Conservation (phyloP, 768 basidiomycete genomes). For the Sporobolomyces roseus region DNA sequence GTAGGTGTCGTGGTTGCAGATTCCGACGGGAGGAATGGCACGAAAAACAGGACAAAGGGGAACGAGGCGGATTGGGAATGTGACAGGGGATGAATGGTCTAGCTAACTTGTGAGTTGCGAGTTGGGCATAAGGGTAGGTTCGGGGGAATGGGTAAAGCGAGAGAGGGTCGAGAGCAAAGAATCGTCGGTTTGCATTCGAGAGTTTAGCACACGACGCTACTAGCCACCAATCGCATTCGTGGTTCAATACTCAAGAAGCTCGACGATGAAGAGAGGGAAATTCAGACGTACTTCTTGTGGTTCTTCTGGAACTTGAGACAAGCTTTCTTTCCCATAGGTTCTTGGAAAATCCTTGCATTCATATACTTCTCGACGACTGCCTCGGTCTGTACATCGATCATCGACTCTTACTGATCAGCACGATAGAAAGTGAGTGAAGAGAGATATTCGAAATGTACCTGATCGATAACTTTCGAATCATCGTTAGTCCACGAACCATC, state of each 20-base stretch:
- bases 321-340: constrained; percentile 5
- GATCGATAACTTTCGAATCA: constrained; percentile 9
- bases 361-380: constrained; percentile 5
- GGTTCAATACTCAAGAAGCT: neutral
- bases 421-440: neutral
- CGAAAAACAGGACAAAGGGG: too few relatives aligned
- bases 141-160: too few relatives aligned
- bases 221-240: neutral
- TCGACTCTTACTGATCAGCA: neutral
- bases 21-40: too few relatives aligned
- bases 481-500: constrained; percentile 27
- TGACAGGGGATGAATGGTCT: too few relatives aligned
- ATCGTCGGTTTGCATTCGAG: neutral
- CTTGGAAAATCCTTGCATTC: neutral
- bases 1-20: too few relatives aligned
- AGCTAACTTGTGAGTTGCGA: too few relatives aligned
- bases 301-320: constrained; percentile 8
- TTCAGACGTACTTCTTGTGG: neutral
- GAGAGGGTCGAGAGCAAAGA: too few relatives aligned
- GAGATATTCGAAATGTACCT: constrained; percentile 15
- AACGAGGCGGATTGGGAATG: too few relatives aligned
- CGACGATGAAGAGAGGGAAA: neutral
- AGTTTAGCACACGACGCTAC: neutral
- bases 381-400: neutral
- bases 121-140: too few relatives aligned